phyloP scores from a whole-genome alignment of 306 rosid species.

The Vicia villosa region DNA sequence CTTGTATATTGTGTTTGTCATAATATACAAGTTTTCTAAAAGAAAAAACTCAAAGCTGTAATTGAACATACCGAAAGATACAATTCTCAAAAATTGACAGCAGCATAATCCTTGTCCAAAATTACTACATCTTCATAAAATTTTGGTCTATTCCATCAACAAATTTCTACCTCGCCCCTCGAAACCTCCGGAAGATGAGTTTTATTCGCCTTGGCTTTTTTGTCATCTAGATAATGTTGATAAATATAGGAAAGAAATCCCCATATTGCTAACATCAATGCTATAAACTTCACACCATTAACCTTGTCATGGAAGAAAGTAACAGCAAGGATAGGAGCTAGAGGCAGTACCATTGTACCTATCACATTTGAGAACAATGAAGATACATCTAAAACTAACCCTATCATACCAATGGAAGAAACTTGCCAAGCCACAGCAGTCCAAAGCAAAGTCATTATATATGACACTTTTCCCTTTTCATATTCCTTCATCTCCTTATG shows the following conservation, averaged over 20 bases:
- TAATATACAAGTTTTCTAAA: not conserved
- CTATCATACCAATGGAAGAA: slow-evolving; percentile 53
- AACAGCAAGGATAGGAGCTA: slow-evolving; percentile 54
- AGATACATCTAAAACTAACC: slow-evolving; percentile 65
- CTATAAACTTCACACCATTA: slow-evolving; percentile 53
- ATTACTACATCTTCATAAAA: not conserved
- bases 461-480: slow-evolving; percentile 54
- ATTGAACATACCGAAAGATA: not conserved
- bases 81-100: not conserved
- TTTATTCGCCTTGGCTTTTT: slow-evolving; percentile 40
- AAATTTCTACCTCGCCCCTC: slow-evolving; percentile 31
- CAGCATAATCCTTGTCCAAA: not conserved
- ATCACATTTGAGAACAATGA: slow-evolving; percentile 62
- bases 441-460: slow-evolving; percentile 63
- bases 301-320: slow-evolving; percentile 56
- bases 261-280: slow-evolving; percentile 63
- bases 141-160: slow-evolving; percentile 33
- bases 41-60: not conserved
- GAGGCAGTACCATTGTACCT: slow-evolving; percentile 51
- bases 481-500: slow-evolving; percentile 49
- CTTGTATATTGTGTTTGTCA: not conserved
- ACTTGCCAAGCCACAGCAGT: slow-evolving; percentile 65
- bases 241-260: slow-evolving; percentile 61
- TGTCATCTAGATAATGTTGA: slow-evolving; percentile 58
- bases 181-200: slow-evolving; percentile 30